Evolutionary conservation across 2,329 filamentous ascomycete genomes (phyloP).

Genomic region (Scedosporium aurantiacum): DNA sequence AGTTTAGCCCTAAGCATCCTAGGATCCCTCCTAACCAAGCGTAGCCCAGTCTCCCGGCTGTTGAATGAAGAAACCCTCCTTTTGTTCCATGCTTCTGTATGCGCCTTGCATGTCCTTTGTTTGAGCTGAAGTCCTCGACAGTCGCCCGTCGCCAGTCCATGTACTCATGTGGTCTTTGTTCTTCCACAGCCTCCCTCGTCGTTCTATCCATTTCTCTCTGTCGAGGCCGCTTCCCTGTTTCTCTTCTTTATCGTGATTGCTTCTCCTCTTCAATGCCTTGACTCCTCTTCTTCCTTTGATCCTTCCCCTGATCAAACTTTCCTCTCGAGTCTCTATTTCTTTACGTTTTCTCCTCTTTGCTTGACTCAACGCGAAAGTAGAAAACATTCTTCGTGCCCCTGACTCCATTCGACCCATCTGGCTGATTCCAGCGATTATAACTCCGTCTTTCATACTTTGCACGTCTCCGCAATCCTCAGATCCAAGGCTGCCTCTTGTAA

Average conservation of each 20-base stretch:
- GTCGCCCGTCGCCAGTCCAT: background rate
- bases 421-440: no score
- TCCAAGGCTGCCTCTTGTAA: no score
- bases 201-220: background rate
- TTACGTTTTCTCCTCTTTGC: background rate
- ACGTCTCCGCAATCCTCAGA: no score
- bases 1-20: background rate
- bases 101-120: background rate
- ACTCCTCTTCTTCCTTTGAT: background rate
- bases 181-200: background rate
- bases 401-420: no score
- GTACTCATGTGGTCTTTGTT: constrained; percentile 1
- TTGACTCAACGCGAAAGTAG: background rate
- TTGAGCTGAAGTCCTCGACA: background rate
- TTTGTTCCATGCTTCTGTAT: background rate
- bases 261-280: background rate
- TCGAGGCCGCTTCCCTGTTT: constrained; percentile 8
- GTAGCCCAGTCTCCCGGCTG: background rate
- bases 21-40: background rate
- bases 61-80: background rate
- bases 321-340: background rate
- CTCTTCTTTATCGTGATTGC: constrained; percentile 13
- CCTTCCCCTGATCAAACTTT: background rate
- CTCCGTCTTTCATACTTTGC: no score
- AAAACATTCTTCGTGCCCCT: no score